These are phyloP conservation scores for Metschnikowia picachoensis DNA, from an alignment of 805 yeast genomes.

Conservation along the genomic window DNA sequence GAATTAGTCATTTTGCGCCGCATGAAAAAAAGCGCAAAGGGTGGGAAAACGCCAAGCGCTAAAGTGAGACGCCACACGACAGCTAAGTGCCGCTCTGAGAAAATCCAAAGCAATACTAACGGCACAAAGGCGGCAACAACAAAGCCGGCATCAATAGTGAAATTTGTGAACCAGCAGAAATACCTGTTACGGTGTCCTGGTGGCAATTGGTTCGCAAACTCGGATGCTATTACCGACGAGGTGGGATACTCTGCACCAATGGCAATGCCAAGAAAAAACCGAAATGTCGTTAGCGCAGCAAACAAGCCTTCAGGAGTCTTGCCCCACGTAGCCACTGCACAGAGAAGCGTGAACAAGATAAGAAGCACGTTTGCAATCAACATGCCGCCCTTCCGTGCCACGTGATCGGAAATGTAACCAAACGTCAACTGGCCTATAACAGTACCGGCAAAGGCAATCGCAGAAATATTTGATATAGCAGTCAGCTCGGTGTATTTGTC, in stretches of 20 bases:
- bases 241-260: conserved; percentile 96
- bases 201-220: conserved; percentile 74
- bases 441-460: conserved; percentile 90
- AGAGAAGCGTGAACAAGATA: conserved; percentile 71
- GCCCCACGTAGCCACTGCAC: conserved; percentile 72
- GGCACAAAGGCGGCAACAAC: conserved; percentile 84
- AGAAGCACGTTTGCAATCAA: conserved; percentile 69
- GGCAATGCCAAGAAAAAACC: conserved; percentile 86
- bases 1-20: conserved; percentile 76
- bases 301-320: conserved; percentile 69
- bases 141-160: conserved; percentile 84
- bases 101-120: conserved; percentile 80
- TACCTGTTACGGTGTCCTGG: conserved; percentile 85
- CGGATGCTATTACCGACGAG: conserved; percentile 91
- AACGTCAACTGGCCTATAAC: conserved; percentile 81
- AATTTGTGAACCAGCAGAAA: conserved; percentile 84
- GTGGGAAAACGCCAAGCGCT: conserved; percentile 89
- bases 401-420: conserved; percentile 76
- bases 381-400: conserved; percentile 83
- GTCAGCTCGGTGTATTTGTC: conserved; percentile 53
- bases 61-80: conserved; percentile 90
- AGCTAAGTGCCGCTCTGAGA: conserved; percentile 61
- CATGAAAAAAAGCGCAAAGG: conserved; percentile 69
- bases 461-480: conserved; percentile 76
- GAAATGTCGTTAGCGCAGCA: conserved; percentile 75